Percentiles rank a stretch among this genome's conserved stretches.
Evolutionary conservation across 768 basidiomycete genomes (phyloP).

Genomic region (Kwoniella sp.): DNA sequence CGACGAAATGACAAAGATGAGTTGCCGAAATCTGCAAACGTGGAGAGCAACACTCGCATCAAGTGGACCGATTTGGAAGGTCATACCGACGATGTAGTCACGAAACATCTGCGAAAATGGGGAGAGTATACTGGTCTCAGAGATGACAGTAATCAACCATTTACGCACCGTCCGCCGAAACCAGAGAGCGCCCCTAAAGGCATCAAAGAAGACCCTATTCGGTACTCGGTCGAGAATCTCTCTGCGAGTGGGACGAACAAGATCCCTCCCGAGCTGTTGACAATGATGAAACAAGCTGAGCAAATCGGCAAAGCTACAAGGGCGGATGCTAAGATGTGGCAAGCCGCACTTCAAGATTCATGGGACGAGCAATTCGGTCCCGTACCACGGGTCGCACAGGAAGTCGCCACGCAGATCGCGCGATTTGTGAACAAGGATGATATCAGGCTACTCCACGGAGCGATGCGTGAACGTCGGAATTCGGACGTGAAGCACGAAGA

Average conservation of each 20-base stretch:
- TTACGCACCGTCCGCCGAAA: neutral
- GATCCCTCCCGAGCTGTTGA: neutral
- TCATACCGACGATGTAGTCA: neutral
- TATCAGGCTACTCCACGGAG: neutral
- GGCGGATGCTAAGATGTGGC: constrained; percentile 13
- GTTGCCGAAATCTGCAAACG: constrained; percentile 16
- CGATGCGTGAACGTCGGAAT: constrained; percentile 9
- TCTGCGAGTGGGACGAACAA: neutral
- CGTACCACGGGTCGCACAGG: constrained; percentile 10
- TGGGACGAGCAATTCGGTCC: constrained; percentile 23
- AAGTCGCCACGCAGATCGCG: neutral
- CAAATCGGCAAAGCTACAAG: constrained; percentile 6
- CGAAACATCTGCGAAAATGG: constrained; percentile 16
- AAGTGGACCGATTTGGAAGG: constrained; percentile 16
- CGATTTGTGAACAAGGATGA: constrained; percentile 3
- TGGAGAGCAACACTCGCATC: neutral
- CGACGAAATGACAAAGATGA: constrained; percentile 5
- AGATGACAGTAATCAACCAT: constrained; percentile 8
- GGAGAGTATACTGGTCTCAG: constrained; percentile 7
- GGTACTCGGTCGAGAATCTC: neutral
- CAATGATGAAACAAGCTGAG: constrained; percentile 16
- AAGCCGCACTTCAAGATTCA: constrained; percentile 15
- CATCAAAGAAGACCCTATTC: neutral
- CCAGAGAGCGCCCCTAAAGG: neutral
- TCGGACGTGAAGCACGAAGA: neutral